Conservation (phyloP, 768 basidiomycete species). For the Mycena venus region DNA sequence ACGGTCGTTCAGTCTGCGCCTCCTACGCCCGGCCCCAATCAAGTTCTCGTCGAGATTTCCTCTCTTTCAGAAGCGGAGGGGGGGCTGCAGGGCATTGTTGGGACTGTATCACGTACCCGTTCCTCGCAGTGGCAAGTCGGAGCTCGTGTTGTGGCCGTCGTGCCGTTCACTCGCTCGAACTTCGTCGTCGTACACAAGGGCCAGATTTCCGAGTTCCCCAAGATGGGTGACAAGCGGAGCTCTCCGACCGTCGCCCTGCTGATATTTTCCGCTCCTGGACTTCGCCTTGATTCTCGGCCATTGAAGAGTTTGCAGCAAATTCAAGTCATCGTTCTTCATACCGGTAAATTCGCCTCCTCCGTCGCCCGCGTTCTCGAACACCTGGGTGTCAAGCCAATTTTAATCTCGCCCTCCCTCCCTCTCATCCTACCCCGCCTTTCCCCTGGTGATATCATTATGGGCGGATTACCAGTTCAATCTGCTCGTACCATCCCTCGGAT, state of each 20-base stretch:
- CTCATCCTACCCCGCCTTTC: neutral
- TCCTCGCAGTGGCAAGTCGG: neutral
- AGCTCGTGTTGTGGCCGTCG: neutral
- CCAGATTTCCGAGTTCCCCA: neutral
- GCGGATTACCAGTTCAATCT: neutral
- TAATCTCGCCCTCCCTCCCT: neutral
- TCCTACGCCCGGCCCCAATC: neutral
- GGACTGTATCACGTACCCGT: neutral
- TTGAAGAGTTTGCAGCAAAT: neutral
- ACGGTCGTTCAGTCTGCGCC: neutral
- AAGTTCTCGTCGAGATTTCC: neutral
- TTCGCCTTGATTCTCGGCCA: neutral
- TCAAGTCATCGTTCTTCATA: too few relatives aligned
- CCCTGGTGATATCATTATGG: neutral
- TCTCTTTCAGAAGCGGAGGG: neutral
- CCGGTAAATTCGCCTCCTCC: neutral
- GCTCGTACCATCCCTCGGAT: neutral
- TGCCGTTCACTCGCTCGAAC: neutral
- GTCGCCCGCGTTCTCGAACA: neutral
- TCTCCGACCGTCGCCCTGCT: neutral
- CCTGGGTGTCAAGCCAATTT: neutral
- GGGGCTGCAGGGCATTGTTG: neutral
- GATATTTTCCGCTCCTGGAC: neutral
- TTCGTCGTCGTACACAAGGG: neutral
- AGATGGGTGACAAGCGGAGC: neutral